Percentiles rank a stretch among this genome's conserved stretches.
Conservation (phyloP, 352 stramenopile genomes). For the Globisporangium splendens region DNA sequence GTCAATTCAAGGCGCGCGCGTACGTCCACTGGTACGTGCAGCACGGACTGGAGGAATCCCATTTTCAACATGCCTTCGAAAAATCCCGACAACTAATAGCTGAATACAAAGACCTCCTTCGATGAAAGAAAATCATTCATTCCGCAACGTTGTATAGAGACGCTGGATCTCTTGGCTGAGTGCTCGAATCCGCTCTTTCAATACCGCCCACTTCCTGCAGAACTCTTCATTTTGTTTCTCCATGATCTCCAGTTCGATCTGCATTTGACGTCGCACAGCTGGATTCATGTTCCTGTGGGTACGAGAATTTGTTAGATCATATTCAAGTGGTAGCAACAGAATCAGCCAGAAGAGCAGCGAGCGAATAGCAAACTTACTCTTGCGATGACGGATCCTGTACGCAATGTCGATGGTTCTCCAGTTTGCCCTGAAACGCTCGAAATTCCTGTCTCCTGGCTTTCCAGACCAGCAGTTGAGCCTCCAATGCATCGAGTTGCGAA, state of each 20-base stretch:
- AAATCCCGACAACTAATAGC: slow-evolving; percentile 17
- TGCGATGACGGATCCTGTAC: slow-evolving; percentile 1
- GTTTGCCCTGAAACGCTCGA: slow-evolving; percentile 3
- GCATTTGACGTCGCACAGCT: slow-evolving; percentile 1
- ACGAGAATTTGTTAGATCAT: slow-evolving; percentile 2
- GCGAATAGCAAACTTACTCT: slow-evolving; percentile 4
- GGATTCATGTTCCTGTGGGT: background rate
- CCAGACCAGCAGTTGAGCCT: slow-evolving; percentile 10
- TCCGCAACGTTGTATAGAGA: slow-evolving; percentile 6
- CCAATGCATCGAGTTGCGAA: slow-evolving; percentile 11
- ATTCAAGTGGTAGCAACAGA: background rate
- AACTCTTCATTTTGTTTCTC: slow-evolving; percentile 9
- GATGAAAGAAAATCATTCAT: background rate
- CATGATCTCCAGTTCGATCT: slow-evolving; percentile 6
- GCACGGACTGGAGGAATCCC: slow-evolving; percentile 32
- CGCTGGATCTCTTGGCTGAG: slow-evolving; percentile 8
- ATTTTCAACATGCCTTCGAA: slow-evolving; percentile 34
- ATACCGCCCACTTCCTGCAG: slow-evolving; percentile 9
- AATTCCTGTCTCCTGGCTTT: slow-evolving; percentile 8
- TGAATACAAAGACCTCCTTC: slow-evolving; percentile 25
- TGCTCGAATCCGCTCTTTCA: slow-evolving; percentile 10
- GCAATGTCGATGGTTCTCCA: slow-evolving; percentile 1
- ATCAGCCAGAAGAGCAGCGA: background rate
- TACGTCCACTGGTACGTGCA: slow-evolving; percentile 48
- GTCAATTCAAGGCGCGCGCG: slow-evolving; percentile 29